phyloP scores from a whole-genome alignment of 331 rosid species.

The Arachis monticola region DNA sequence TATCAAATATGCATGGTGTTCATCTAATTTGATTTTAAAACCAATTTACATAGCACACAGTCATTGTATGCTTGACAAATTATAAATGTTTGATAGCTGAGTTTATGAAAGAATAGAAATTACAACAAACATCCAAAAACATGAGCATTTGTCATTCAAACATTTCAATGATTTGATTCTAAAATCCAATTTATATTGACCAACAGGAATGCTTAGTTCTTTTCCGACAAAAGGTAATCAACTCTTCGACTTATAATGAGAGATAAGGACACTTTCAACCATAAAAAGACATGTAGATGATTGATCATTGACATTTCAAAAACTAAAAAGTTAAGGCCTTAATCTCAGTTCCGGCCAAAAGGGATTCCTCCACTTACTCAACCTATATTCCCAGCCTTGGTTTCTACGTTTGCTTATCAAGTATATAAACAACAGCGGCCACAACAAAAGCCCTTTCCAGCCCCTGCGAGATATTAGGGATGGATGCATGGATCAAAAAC shows the following conservation, averaged over 20 bases:
- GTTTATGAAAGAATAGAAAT: background rate
- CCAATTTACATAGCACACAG: background rate
- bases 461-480: background rate
- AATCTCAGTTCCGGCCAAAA: no score
- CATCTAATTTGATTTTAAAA: no score
- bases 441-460: background rate
- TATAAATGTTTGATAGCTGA: background rate
- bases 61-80: background rate
- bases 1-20: no score
- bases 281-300: background rate
- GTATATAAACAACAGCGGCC: background rate
- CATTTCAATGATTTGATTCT: background rate
- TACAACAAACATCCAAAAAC: conserved; percentile 2
- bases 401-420: background rate
- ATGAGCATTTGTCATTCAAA: conserved; percentile 2
- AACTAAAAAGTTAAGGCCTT: no score
- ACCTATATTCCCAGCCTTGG: background rate
- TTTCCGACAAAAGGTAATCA: background rate
- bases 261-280: background rate
- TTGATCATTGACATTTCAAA: no score
- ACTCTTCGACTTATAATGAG: background rate
- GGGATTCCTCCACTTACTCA: background rate
- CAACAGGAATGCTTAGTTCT: background rate
- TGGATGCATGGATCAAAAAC: background rate
- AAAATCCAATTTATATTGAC: background rate